These are phyloP conservation scores for Tetrapisispora pingtungensis DNA, from an alignment of 805 yeast genomes.

Conservation along the genomic window DNA sequence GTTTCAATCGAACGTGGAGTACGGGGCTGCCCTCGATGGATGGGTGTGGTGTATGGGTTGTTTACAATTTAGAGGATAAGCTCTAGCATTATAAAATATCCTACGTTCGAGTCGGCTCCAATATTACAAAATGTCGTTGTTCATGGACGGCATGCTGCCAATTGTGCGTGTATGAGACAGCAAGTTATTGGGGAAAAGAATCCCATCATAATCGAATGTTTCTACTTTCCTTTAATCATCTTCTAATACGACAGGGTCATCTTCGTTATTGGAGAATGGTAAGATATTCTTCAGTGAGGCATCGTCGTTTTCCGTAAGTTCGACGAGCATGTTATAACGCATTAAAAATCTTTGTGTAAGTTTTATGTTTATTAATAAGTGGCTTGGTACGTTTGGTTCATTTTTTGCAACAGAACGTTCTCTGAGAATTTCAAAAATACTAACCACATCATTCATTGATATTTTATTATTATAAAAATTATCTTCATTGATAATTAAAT, in stretches of 20 bases:
- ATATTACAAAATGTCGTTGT: no score
- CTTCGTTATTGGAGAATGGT: conserved; percentile 26
- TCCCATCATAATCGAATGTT: no score
- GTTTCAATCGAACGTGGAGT: no score
- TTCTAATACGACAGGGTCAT: conserved; percentile 26
- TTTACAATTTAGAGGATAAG: no score
- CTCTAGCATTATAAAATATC: no score
- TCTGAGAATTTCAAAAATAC: conserved; percentile 23
- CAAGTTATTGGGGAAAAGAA: no score
- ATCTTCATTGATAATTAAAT: conserved; percentile 26
- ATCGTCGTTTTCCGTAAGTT: conserved; percentile 22
- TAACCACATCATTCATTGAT: conserved; percentile 23
- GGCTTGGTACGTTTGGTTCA: conserved; percentile 16
- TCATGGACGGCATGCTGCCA: no score
- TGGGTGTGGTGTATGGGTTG: no score
- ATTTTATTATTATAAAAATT: conserved; percentile 26
- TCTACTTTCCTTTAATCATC: conserved; percentile 9
- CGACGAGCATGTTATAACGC: conserved; percentile 28
- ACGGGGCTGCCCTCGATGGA: no score
- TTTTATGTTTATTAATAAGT: conserved; percentile 12
- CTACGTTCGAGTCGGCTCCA: no score
- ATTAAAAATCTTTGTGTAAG: conserved; percentile 26
- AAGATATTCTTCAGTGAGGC: conserved; percentile 24
- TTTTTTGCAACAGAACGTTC: conserved; percentile 17
- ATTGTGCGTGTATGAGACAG: no score